These are phyloP conservation scores for Penicillium sclerotigenum DNA, from an alignment of 2,329 filamentous ascomycete genomes.

Conservation along the genomic window DNA sequence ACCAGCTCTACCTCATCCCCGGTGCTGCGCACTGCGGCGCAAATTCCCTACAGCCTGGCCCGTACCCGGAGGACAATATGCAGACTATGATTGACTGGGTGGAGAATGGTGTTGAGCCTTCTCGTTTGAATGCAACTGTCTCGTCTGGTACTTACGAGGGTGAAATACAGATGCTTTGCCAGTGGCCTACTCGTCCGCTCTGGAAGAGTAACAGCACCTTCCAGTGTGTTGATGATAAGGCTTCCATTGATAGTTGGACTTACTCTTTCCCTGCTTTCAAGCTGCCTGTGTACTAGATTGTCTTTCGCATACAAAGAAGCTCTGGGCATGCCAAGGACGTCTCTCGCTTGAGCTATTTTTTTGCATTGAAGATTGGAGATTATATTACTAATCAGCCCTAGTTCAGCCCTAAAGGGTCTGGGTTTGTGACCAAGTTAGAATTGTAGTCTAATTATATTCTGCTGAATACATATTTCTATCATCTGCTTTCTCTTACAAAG, in stretches of 20 bases:
- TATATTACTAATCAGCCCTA: background rate
- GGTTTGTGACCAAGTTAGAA: background rate
- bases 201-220: conserved; percentile 34
- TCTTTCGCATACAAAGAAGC: background rate
- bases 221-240: conserved; percentile 40
- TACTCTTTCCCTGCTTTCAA: conserved; percentile 42
- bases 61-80: conserved; percentile 48
- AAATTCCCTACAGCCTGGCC: conserved; percentile 47
- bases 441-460: background rate
- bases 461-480: background rate
- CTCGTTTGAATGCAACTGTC: conserved; percentile 44
- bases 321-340: background rate
- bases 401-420: background rate
- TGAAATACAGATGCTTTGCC: conserved; percentile 36
- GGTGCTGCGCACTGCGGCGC: conserved; percentile 53
- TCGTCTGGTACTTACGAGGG: conserved; percentile 30
- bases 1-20: conserved; percentile 54
- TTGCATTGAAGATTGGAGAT: background rate
- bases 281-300: conserved; percentile 37
- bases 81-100: conserved; percentile 52
- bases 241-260: conserved; percentile 41
- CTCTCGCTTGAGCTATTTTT: background rate
- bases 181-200: conserved; percentile 34
- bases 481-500: background rate
- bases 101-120: conserved; percentile 48